Percentiles rank a stretch among this genome's conserved stretches.
Conservation (phyloP, 1,284 basidiomycete genomes). For the Phaffia rhodozyma region DNA sequence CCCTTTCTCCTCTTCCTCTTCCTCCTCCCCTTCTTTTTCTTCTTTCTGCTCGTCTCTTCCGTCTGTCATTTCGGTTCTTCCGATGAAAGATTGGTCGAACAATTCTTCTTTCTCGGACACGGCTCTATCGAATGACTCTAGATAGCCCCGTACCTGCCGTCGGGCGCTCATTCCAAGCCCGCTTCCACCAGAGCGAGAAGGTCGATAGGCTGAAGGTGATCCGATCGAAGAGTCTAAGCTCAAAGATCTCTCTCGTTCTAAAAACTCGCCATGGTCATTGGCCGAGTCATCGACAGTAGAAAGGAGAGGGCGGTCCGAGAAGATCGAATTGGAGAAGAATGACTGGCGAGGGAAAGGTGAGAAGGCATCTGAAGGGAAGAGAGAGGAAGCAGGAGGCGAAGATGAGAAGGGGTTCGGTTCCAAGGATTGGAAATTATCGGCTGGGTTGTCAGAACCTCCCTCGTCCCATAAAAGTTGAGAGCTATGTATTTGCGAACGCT, state of each 20-base stretch:
- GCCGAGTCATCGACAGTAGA: neutral
- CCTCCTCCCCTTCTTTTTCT: neutral
- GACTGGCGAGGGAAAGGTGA: neutral
- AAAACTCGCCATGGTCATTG: no score
- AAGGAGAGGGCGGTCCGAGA: neutral
- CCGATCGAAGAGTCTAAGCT: neutral
- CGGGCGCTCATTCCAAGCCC: neutral
- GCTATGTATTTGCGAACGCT: neutral
- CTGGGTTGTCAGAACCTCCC: neutral
- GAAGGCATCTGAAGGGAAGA: neutral
- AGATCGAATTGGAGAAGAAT: neutral
- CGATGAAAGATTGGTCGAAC: neutral
- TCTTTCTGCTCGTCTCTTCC: neutral
- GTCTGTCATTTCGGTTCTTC: neutral
- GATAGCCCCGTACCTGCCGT: neutral
- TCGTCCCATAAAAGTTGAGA: conserved; percentile 9
- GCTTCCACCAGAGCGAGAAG: no score
- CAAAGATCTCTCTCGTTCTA: no score
- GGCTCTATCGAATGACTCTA: neutral
- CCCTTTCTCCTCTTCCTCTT: neutral
- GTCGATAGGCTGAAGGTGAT: no score
- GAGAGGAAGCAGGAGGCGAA: neutral
- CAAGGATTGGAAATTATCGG: neutral
- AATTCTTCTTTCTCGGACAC: neutral
- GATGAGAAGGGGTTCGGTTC: neutral